Conservation (phyloP, 345 rosid genomes). For the Eucalyptus cloeziana region DNA sequence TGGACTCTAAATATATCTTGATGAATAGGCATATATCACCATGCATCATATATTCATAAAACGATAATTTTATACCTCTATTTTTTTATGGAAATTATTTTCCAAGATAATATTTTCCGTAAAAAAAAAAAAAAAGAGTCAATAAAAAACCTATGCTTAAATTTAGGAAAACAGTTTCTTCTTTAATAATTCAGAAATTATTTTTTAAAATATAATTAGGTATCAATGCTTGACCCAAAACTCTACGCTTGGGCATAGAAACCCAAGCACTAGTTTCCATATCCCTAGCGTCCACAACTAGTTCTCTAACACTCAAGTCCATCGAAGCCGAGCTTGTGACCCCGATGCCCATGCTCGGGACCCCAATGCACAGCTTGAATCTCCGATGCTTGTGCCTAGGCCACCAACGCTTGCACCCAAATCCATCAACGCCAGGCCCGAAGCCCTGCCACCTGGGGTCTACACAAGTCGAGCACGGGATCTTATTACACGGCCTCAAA, state of each 20-base stretch:
- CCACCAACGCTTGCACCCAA: background rate
- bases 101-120: too few relatives aligned
- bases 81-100: background rate
- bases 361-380: too few relatives aligned
- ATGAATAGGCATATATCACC: background rate
- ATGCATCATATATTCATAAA: background rate
- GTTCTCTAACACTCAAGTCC: background rate
- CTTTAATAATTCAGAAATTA: too few relatives aligned
- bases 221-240: background rate
- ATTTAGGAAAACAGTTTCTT: too few relatives aligned
- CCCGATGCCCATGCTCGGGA: background rate
- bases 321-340: background rate
- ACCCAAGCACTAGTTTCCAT: background rate
- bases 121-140: too few relatives aligned
- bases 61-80: background rate
- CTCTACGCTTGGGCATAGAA: background rate
- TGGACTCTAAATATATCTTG: background rate
- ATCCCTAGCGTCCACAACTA: background rate
- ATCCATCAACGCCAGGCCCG: background rate
- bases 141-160: too few relatives aligned
- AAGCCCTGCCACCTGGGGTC: background rate
- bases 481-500: background rate
- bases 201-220: too few relatives aligned
- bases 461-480: rapidly evolving
- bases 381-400: background rate